Base-by-base conservation (phyloP, 177 flowering plant species). In the Vitis hybrid region DNA sequence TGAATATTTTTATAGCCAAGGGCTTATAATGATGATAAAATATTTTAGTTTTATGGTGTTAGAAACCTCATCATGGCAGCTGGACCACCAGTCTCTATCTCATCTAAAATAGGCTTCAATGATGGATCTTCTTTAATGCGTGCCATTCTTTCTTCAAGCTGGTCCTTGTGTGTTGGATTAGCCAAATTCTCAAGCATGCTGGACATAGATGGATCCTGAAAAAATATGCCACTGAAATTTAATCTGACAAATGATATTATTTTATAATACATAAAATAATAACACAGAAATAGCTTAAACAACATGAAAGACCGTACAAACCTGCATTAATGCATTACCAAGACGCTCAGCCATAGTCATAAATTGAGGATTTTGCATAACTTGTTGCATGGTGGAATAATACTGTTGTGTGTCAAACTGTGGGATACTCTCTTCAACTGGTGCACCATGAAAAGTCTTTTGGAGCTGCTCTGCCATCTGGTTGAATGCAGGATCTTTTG, bases 291-390 rank as follows among this genome's bases (percentile, higher is more conserved):
- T n/a, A 57, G 17, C 19, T 5, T 3, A 32, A 3, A 62, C 18
- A 64, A 30, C 12, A 52, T 14, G 58, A 72, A 8, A 60, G 61
- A 62, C 12, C 14, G 55, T 55, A 64, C 12, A 54, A 84, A 92
- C 98, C 97, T 91, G 92, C 87, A 94, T 88, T 60, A 94, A 77
- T 51, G 94, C 93, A 85, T 70, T 89, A 67, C 99, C 99, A 81
- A 94, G 98, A 45, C 89, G 90, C 76, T 94, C 98, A 74, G 99
- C 96, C 99, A 94, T 93, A 64, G 86, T 81, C 98, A 93, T 90
- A 76, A 93, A 93, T 49, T 91, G 90, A 67, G 98, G 99, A 78
- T 93, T 95, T 79, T 90, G 90, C 97, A 93, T 95, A 71, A 93
- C 99, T 75, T 93, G 96, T 76, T 91, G 96, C 97, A 95, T 90